These are phyloP conservation scores for Colletotrichum somersetense DNA, from an alignment of 2,329 filamentous ascomycete species.

Conservation along the genomic window DNA sequence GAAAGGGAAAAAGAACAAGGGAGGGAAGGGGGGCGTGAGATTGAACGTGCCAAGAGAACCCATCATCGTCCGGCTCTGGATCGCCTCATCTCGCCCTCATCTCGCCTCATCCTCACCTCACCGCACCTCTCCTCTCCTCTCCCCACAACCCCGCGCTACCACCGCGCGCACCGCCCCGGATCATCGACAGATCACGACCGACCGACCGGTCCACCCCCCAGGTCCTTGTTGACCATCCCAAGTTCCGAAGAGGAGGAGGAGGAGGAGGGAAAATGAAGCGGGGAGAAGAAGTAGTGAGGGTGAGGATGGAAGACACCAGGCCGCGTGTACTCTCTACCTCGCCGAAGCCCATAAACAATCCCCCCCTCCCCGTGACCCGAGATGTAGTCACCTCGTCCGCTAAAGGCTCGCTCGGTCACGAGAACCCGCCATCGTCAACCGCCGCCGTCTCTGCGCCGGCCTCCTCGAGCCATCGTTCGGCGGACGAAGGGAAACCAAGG, in stretches of 20 bases:
- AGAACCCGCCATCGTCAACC: too few relatives aligned
- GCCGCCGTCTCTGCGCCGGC: too few relatives aligned
- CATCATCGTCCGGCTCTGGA: constrained; percentile 1
- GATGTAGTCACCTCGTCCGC: too few relatives aligned
- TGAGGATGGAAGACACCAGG: too few relatives aligned
- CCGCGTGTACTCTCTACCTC: too few relatives aligned
- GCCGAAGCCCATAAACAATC: too few relatives aligned
- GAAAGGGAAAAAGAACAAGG: neutral
- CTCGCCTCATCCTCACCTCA: neutral
- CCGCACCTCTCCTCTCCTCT: neutral
- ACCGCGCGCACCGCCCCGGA: neutral
- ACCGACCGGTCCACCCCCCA: neutral
- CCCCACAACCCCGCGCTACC: neutral
- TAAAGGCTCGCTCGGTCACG: too few relatives aligned
- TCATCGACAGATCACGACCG: neutral
- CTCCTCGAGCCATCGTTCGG: too few relatives aligned
- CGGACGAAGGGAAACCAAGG: too few relatives aligned
- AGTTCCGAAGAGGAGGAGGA: neutral
- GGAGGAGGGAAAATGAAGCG: too few relatives aligned
- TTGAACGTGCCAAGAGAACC: neutral
- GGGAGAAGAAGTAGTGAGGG: too few relatives aligned
- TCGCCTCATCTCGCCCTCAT: constrained; percentile 2
- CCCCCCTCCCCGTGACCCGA: too few relatives aligned
- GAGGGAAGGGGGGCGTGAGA: neutral
- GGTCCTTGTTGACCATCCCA: neutral